Conservation (phyloP, 106 monocot species). For the Allium sativum region DNA sequence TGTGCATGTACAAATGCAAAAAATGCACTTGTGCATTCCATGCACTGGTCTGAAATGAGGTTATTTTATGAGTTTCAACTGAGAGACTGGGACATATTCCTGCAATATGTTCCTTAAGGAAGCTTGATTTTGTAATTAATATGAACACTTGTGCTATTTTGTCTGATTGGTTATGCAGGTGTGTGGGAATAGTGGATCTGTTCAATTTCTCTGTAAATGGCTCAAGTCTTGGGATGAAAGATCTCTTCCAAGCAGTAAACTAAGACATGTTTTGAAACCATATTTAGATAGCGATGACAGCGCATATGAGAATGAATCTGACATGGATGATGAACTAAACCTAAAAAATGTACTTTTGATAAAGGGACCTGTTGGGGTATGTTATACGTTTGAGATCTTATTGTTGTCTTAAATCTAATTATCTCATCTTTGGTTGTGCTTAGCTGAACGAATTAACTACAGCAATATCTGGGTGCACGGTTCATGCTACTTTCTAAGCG, state of each 20-base stretch:
- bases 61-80: too few species aligned
- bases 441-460: background rate
- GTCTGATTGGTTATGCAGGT: constrained; percentile 35
- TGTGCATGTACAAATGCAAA: too few species aligned
- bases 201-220: constrained; percentile 65
- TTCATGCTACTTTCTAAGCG: background rate
- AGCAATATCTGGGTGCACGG: background rate
- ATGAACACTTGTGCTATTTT: too few species aligned
- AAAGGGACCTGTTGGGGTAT: constrained; percentile 90
- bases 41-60: too few species aligned
- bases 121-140: too few species aligned
- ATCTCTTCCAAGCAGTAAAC: constrained; percentile 19
- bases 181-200: constrained; percentile 64
- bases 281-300: constrained; percentile 29
- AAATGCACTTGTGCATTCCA: too few species aligned
- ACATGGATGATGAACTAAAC: constrained; percentile 40
- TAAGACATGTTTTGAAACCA: constrained; percentile 3
- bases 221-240: constrained; percentile 67
- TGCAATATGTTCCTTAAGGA: too few species aligned
- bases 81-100: too few species aligned
- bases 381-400: constrained; percentile 4
- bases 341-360: constrained; percentile 68
- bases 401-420: background rate
- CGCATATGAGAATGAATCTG: constrained; percentile 40
- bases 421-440: too few species aligned